Conservation (phyloP, 176 grass and related monocot species). For the Saccharum spontaneum region DNA sequence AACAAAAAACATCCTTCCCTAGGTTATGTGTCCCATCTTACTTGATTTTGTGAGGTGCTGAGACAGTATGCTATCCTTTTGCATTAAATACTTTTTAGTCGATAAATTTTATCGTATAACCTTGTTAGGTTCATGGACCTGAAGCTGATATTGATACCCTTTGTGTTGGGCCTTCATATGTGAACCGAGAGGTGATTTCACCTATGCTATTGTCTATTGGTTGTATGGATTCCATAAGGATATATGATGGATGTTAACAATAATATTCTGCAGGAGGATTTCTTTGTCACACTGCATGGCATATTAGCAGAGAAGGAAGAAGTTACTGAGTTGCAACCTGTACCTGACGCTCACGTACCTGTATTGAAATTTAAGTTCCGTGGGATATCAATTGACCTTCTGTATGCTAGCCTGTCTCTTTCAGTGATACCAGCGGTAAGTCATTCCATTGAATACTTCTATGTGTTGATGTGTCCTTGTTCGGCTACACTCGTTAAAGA, state of each 20-base stretch:
- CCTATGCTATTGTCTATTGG: constrained; percentile 30
- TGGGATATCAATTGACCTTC: constrained; percentile 90
- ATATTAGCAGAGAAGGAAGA: constrained; percentile 73
- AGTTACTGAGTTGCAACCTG: constrained; percentile 83
- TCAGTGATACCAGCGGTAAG: constrained; percentile 83
- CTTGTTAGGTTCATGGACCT: constrained; percentile 88
- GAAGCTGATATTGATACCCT: constrained; percentile 93
- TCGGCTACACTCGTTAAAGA: neutral
- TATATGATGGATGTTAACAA: constrained; percentile 17
- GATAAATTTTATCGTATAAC: constrained; percentile 16
- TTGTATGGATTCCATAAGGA: constrained; percentile 17
- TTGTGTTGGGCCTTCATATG: constrained; percentile 96
- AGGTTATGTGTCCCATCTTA: neutral
- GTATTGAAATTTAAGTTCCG: constrained; percentile 95
- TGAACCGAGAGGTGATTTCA: constrained; percentile 79
- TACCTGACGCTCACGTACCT: constrained; percentile 94
- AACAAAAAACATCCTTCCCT: neutral
- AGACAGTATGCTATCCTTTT: constrained; percentile 10
- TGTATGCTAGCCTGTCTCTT: constrained; percentile 94
- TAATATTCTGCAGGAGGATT: constrained; percentile 74
- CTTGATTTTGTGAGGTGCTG: constrained; percentile 10
- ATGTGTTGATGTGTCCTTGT: neutral
- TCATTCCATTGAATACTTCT: constrained; percentile 29
- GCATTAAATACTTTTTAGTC: neutral
- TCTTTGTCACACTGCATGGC: constrained; percentile 77